These are phyloP conservation scores for Diaporthe helianthi DNA, from an alignment of 2,329 filamentous ascomycete genomes.

Conservation along the genomic window DNA sequence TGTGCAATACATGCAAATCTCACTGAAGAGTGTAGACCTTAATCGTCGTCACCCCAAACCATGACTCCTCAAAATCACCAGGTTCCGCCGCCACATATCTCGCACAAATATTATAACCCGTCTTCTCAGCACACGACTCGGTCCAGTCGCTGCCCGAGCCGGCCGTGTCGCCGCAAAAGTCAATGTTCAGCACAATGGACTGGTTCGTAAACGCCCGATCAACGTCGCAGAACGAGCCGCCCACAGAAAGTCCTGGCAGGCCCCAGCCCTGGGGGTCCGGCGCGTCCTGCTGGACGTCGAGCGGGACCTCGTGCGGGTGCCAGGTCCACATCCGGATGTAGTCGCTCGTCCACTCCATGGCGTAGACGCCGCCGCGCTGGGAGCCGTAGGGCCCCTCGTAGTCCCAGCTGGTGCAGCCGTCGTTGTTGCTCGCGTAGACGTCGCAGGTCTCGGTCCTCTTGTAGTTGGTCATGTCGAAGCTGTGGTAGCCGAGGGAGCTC, in stretches of 20 bases:
- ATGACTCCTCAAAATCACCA: background rate
- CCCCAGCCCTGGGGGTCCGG: slow-evolving; percentile 73
- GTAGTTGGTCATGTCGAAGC: slow-evolving; percentile 24
- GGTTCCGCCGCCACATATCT: slow-evolving; percentile 23
- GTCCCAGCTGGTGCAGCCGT: slow-evolving; percentile 22
- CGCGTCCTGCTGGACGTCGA: slow-evolving; percentile 39
- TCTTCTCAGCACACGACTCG: slow-evolving; percentile 37
- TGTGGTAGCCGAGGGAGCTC: background rate
- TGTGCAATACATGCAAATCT: background rate
- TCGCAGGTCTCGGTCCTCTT: slow-evolving; percentile 3
- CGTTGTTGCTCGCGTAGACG: slow-evolving; percentile 4
- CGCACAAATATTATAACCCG: slow-evolving; percentile 19
- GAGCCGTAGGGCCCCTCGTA: slow-evolving; percentile 15
- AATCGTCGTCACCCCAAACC: slow-evolving; percentile 22
- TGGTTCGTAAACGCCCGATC: slow-evolving; percentile 68
- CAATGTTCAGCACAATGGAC: slow-evolving; percentile 76
- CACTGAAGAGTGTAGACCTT: slow-evolving; percentile 8
- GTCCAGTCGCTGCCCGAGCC: slow-evolving; percentile 45
- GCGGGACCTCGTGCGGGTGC: slow-evolving; percentile 7
- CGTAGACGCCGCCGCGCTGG: background rate
- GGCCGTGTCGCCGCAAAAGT: slow-evolving; percentile 79
- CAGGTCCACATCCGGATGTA: slow-evolving; percentile 26
- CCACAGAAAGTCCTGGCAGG: slow-evolving; percentile 67
- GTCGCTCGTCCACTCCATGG: slow-evolving; percentile 10
- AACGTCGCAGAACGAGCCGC: slow-evolving; percentile 66